Evolutionary conservation across 495 filamentous ascomycete species (phyloP).

Genomic region (Delitschia confertaspora): DNA sequence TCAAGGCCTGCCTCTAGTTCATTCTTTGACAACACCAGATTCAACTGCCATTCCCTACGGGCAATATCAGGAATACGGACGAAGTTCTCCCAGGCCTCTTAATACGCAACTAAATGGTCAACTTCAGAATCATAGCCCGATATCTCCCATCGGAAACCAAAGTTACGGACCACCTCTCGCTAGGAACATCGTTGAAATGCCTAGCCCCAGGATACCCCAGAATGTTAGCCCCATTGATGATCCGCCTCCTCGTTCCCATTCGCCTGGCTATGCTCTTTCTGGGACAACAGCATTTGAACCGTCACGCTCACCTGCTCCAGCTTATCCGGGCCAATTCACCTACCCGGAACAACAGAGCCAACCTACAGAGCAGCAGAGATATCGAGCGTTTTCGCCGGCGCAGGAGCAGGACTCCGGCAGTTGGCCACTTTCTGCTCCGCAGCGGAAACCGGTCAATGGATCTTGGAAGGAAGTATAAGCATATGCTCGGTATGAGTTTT

Average conservation of each 20-base stretch:
- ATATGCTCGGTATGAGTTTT: neutral
- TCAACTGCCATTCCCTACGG: constrained; percentile 10
- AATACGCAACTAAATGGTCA: neutral
- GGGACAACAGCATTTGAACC: constrained; percentile 10
- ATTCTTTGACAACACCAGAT: too few species aligned
- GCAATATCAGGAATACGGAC: constrained; percentile 10
- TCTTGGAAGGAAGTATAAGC: constrained; percentile 32
- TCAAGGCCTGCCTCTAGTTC: constrained; percentile 2
- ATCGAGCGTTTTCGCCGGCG: constrained; percentile 8
- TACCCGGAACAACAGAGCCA: constrained; percentile 7
- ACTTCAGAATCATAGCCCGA: neutral
- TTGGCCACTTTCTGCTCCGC: constrained; percentile 5
- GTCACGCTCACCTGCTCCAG: constrained; percentile 1
- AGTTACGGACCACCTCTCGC: too few species aligned
- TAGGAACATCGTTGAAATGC: too few species aligned
- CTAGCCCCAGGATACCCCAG: neutral
- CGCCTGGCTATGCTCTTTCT: constrained; percentile 2
- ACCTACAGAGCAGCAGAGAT: constrained; percentile 14
- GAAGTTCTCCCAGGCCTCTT: neutral
- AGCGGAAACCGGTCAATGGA: constrained; percentile 29
- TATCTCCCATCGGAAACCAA: neutral
- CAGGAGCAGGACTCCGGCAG: constrained; percentile 15
- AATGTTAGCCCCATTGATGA: neutral
- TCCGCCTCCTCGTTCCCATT: neutral
- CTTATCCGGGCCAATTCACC: constrained; percentile 20